Evolutionary conservation across 2,329 filamentous ascomycete genomes (phyloP).

Genomic region (Aspergillus ibericus): DNA sequence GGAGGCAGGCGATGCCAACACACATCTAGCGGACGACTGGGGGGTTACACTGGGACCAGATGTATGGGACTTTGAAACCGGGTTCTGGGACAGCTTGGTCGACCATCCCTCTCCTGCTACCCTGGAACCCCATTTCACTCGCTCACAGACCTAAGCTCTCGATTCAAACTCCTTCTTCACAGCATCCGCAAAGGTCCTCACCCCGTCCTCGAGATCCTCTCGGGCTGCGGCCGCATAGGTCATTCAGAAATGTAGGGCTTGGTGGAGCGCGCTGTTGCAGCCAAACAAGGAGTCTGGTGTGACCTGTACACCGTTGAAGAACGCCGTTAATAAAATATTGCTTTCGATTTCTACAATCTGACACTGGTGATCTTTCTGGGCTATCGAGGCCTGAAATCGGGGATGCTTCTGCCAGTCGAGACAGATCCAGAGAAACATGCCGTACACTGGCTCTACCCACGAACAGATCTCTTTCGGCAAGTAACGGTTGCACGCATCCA

Average conservation of each 20-base stretch:
- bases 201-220: conserved; percentile 1
- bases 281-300: neutral
- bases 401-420: neutral
- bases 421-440: conserved; percentile 37
- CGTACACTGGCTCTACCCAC: conserved; percentile 74
- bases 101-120: neutral
- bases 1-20: too few species aligned
- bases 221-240: neutral
- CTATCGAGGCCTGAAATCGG: neutral
- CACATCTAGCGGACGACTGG: too few species aligned
- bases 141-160: neutral
- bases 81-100: neutral
- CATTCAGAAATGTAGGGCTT: neutral
- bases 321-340: neutral
- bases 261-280: neutral
- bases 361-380: neutral
- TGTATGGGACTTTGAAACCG: neutral
- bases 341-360: neutral
- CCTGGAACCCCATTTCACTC: too few species aligned
- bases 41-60: too few species aligned
- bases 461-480: conserved; percentile 69
- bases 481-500: conserved; percentile 72
- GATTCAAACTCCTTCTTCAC: neutral
- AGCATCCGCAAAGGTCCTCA: neutral
- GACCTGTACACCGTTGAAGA: neutral